Evolutionary conservation across 805 yeast genomes (phyloP).

Genomic region (Sugiyamaella marilandica): DNA sequence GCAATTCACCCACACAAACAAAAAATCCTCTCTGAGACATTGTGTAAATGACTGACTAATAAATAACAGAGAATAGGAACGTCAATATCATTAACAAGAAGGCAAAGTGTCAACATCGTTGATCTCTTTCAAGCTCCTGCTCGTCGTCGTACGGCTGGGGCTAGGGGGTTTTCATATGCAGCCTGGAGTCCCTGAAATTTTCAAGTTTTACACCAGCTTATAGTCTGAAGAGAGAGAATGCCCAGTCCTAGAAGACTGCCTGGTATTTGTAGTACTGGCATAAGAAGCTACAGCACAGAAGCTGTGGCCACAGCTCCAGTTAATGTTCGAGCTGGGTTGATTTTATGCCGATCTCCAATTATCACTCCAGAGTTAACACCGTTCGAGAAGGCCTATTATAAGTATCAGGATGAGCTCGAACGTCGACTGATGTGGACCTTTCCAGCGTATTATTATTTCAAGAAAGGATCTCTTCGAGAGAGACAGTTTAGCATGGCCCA

Average conservation of each 20-base stretch:
- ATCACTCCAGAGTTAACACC: slow-evolving; percentile 70
- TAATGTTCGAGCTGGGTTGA: slow-evolving; percentile 37
- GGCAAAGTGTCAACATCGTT: too few relatives aligned
- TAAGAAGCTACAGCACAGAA: slow-evolving; percentile 5
- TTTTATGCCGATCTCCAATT: slow-evolving; percentile 78
- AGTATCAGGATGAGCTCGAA: slow-evolving; percentile 82
- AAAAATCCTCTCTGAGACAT: too few relatives aligned
- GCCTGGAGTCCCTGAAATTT: slow-evolving; percentile 2
- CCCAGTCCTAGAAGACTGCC: background rate
- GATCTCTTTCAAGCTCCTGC: too few relatives aligned
- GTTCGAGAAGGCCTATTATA: slow-evolving; percentile 70
- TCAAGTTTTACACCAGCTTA: background rate
- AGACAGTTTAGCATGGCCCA: slow-evolving; percentile 73
- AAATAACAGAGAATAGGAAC: too few relatives aligned
- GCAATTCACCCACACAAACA: too few relatives aligned
- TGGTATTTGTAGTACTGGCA: background rate
- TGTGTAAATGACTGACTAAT: too few relatives aligned
- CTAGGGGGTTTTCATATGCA: too few relatives aligned
- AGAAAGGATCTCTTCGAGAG: slow-evolving; percentile 83
- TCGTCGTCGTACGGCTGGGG: too few relatives aligned
- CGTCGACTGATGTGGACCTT: slow-evolving; percentile 95
- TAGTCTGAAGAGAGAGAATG: background rate
- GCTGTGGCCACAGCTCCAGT: background rate
- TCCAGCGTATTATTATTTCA: slow-evolving; percentile 88
- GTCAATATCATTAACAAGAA: too few relatives aligned